Base-by-base conservation (phyloP, 768 basidiomycete species). In the Tricholoma matsutake region DNA sequence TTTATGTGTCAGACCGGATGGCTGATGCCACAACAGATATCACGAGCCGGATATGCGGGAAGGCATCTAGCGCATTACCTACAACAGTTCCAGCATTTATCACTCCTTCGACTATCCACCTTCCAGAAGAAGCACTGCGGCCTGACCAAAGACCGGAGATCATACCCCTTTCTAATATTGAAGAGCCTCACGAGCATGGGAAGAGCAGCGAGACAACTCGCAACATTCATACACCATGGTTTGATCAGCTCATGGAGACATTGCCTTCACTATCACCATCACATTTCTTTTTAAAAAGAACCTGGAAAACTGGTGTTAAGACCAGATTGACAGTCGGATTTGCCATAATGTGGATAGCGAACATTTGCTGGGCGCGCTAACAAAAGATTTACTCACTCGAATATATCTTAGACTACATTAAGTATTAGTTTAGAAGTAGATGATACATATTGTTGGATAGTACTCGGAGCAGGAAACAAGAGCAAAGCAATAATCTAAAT, bases 1-100 rank as follows among this genome's bases (percentile, higher is more conserved):
- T 96, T 65, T 96, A 87, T 73, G 70, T 96, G 32, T 89, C 85
- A 60, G 82, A 95, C 71, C 83, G 83, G 62, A 86, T 92, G 54
- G 86, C 92, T 9, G 81, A 82, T 66, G 92, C 93, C 22, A 92
- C 89, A 1, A 83, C 83, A 8, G 81, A 88, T 54, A 75, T 96
- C 54, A 92, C 94, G 7, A 73, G 64, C 45, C 80, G 82, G 82
- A 75, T 84, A 54, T 85, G 84, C 63, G 74, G 74, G n/a, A 67
- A 64, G 28, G 61, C 66, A 32, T 67, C 73, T 29, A 69, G 66
- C 43, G 18, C 59, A 6, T 56, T 60, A 25, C 64, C 65, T n/a
- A 51, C 56, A 16, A 63, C 56, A 29, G 54, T 58, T 10, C n/a
- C 62, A n/a, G 41, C 59, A 20, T 3, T n/a, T 32, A 63, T 35